Percentiles rank a stretch among this genome's conserved stretches.
Conservation (phyloP, 306 rosid genomes). For the Fragaria vesca region DNA sequence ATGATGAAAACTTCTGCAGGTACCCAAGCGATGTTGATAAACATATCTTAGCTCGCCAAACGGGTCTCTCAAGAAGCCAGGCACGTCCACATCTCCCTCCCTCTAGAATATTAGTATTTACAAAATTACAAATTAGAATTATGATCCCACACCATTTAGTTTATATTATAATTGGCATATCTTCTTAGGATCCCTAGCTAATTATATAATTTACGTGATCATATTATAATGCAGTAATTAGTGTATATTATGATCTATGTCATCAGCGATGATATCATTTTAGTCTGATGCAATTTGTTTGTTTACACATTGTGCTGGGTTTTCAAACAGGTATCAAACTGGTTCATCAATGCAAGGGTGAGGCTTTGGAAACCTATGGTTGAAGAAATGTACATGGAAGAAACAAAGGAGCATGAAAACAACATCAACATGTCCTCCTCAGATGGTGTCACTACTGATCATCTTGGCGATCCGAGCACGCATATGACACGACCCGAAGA, state of each 20-base stretch:
- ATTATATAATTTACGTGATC: neutral
- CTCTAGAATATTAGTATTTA: neutral
- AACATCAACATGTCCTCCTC: conserved; percentile 36
- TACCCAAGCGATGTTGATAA: conserved; percentile 97
- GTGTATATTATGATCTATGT: conserved; percentile 2
- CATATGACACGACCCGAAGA: conserved; percentile 31
- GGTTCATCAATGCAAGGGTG: conserved; percentile 98
- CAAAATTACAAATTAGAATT: neutral
- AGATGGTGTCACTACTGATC: conserved; percentile 34
- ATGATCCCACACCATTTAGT: conserved; percentile 3
- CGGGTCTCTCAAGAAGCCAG: conserved; percentile 99
- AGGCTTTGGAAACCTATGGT: conserved; percentile 99
- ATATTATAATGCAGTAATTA: neutral
- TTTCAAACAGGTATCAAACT: conserved; percentile 77
- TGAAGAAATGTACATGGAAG: conserved; percentile 90
- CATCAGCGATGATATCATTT: neutral
- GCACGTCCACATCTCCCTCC: conserved; percentile 44
- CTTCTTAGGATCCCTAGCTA: conserved; percentile 25
- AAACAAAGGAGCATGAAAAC: conserved; percentile 55
- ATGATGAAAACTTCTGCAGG: conserved; percentile 44
- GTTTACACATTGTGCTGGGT: conserved; percentile 11
- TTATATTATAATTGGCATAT: conserved; percentile 22
- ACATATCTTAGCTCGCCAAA: conserved; percentile 93
- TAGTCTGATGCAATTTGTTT: conserved; percentile 17
- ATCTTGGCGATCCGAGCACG: conserved; percentile 2